A percentile compares a stretch with the other conserved stretches of the same genome.
Conservation (phyloP, 305 asterid species). For the Striga hermonthica region DNA sequence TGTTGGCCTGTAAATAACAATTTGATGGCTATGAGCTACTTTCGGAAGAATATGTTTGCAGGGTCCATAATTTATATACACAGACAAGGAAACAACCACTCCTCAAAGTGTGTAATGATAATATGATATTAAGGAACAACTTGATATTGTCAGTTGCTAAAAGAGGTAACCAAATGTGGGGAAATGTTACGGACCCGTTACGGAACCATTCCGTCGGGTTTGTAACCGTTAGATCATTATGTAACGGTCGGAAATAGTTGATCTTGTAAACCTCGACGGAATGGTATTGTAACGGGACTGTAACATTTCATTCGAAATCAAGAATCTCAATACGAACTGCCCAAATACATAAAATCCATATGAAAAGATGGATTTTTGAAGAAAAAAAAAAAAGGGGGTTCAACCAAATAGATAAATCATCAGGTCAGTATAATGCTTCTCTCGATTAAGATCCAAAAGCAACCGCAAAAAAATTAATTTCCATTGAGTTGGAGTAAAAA, state of each 20-base stretch:
- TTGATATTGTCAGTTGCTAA: not conserved
- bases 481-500: slow-evolving; percentile 10
- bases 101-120: slow-evolving; percentile 3
- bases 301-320: too few relatives aligned
- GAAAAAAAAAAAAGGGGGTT: slow-evolving; percentile 9
- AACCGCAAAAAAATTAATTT: not conserved
- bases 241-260: too few relatives aligned
- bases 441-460: slow-evolving; percentile 13
- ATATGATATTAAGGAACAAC: slow-evolving; percentile 3
- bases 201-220: too few relatives aligned
- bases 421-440: not conserved
- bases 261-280: too few relatives aligned
- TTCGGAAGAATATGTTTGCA: not conserved
- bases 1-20: slow-evolving; percentile 44
- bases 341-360: too few relatives aligned
- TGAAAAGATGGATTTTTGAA: not conserved
- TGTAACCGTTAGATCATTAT: too few relatives aligned
- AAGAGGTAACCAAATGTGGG: not conserved
- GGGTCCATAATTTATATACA: not conserved
- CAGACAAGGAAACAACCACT: slow-evolving; percentile 23
- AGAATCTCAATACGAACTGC: too few relatives aligned
- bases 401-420: not conserved
- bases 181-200: too few relatives aligned
- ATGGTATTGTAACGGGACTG: too few relatives aligned
- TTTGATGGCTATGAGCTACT: slow-evolving; percentile 22